phyloP scores from a whole-genome alignment of 1,139 yeast genomes.

The Hansenula sp. region DNA sequence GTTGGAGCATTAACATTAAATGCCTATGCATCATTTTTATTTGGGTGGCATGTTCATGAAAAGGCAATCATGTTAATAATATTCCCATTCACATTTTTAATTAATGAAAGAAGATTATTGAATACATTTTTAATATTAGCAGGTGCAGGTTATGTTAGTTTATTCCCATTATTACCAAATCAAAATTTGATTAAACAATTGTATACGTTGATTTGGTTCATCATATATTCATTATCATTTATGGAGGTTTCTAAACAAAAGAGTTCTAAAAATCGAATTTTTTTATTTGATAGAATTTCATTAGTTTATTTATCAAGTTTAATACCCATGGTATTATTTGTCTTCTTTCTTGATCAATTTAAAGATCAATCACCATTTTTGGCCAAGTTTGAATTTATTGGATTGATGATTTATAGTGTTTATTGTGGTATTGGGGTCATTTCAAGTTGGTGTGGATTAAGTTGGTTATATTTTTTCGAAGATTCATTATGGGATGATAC shows the following conservation, averaged over 20 bases:
- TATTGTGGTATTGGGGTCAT: conserved; percentile 86
- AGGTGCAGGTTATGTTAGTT: conserved; percentile 80
- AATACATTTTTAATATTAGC: conserved; percentile 65
- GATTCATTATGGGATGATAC: conserved; percentile 52
- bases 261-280: conserved; percentile 41
- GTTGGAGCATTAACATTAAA: conserved; percentile 83
- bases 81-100: conserved; percentile 83
- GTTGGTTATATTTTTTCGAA: conserved; percentile 83
- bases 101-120: conserved; percentile 67
- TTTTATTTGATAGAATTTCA: conserved; percentile 69
- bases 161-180: conserved; percentile 84
- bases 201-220: conserved; percentile 86
- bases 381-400: conserved; percentile 62
- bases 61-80: conserved; percentile 88
- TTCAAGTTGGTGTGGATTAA: conserved; percentile 84
- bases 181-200: conserved; percentile 66
- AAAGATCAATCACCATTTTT: conserved; percentile 47
- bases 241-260: conserved; percentile 57
- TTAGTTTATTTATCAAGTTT: conserved; percentile 67
- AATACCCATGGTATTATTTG: conserved; percentile 55
- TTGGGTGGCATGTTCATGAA: conserved; percentile 99
- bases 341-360: conserved; percentile 55
- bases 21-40: conserved; percentile 85
- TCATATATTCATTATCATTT: conserved; percentile 69
- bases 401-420: conserved; percentile 78